Base-by-base conservation (phyloP, 257 asterid species). In the Verbascum thapsus region DNA sequence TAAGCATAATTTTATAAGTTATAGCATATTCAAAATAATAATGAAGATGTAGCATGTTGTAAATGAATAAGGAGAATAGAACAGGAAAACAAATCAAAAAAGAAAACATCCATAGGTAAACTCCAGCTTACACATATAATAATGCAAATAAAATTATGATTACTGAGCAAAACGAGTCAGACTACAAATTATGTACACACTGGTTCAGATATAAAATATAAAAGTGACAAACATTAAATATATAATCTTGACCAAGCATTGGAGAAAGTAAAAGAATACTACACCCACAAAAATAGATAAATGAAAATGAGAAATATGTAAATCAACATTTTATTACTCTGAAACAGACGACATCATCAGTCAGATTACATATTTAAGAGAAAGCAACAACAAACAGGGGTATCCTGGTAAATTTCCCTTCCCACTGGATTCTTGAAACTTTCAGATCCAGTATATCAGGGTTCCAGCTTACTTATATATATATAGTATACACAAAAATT, bases 351-450 rank as follows among this genome's bases (percentile, higher is more conserved):
- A n/a, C n/a, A n/a, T n/a, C n/a, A n/a, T n/a, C 32, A 51, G 58
- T 30, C 11, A 64, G 50, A 47, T 54, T 17, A 70, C 17, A 63
- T 39, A 30, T 16, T 20, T 45, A 69, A 42, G 53, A 39, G 26
- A 16, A 49, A 42, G 55, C 58, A 53, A 50, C 39, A 53, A 63
- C 37, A 61, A 38, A 58, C 45, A 42, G 66, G 80, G 85, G 78
- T 64, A 72, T 42, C 42, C 59, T 35, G 64, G 82, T 67, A 71
- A 76, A 52, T 61, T 58, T 45, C 47, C n/a, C 13, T 48, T 20
- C 38, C 19, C 4, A n/a, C 20, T n/a, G 60, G 67, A 70, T 61
- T 48, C 66, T 60, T 50, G 72, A 52, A 55, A 50, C 19, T 23
- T 40, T 59, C 70, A 53, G 65, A 60, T 59, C 48, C 64, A 41